Evolutionary conservation across 805 yeast genomes (phyloP).

Genomic region (Myxozyma kluyveri): DNA sequence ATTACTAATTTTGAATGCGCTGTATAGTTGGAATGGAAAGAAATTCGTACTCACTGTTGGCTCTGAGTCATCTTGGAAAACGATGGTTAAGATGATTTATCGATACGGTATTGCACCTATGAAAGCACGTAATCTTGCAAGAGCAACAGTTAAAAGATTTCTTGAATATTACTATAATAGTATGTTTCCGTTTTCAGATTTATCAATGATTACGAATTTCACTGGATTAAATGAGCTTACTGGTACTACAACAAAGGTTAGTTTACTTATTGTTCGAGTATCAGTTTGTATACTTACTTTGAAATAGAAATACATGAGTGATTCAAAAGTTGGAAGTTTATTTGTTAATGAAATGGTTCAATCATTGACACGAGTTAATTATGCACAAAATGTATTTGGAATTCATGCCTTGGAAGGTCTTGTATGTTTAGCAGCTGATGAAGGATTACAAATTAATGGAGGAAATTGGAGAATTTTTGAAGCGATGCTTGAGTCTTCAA

Average conservation of each 20-base stretch:
- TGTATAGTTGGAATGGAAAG: conserved; percentile 23
- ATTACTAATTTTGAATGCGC: no score
- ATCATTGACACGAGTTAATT: conserved; percentile 46
- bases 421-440: conserved; percentile 44
- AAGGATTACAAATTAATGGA: conserved; percentile 42
- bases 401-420: conserved; percentile 47
- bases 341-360: conserved; percentile 41
- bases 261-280: neutral
- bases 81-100: conserved; percentile 32
- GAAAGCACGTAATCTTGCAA: conserved; percentile 29
- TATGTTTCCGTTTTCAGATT: conserved; percentile 42
- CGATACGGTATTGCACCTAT: conserved; percentile 39
- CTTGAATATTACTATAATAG: conserved; percentile 36
- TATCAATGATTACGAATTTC: conserved; percentile 29
- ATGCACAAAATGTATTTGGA: conserved; percentile 43
- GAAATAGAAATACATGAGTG: conserved; percentile 7
- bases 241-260: conserved; percentile 31
- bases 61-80: conserved; percentile 22
- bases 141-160: conserved; percentile 36
- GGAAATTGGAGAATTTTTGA: conserved; percentile 49
- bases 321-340: conserved; percentile 23
- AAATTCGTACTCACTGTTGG: conserved; percentile 13
- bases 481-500: conserved; percentile 40
- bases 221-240: conserved; percentile 37
- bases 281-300: neutral